These are phyloP conservation scores for Butyriboletus loyo DNA, from an alignment of 768 basidiomycete species.

Conservation along the genomic window DNA sequence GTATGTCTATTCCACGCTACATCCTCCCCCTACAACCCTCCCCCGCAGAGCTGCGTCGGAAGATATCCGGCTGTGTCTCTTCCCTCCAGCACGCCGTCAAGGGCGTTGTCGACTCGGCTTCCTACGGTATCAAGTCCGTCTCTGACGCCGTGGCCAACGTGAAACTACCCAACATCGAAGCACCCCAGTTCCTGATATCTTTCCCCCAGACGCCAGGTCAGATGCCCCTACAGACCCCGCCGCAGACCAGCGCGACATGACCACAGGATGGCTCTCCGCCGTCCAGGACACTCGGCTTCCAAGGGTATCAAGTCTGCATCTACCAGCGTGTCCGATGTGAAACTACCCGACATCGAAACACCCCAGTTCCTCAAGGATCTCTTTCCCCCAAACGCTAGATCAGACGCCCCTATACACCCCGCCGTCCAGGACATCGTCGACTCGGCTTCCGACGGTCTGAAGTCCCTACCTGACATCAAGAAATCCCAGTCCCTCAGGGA, in stretches of 20 bases:
- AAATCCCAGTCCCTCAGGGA: too few species aligned
- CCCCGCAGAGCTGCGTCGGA: too few species aligned
- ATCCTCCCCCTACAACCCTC: background rate
- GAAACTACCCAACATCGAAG: conserved; percentile 52
- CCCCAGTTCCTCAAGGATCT: conserved; percentile 72
- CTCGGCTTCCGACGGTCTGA: too few species aligned
- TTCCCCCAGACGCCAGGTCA: too few species aligned
- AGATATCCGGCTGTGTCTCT: too few species aligned
- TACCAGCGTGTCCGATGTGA: conserved; percentile 56
- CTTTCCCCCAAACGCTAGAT: too few species aligned
- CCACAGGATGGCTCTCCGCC: conserved; percentile 60
- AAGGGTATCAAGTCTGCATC: conserved; percentile 62
- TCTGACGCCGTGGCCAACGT: conserved; percentile 58
- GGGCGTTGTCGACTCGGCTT: conserved; percentile 74
- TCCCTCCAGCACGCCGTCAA: too few species aligned
- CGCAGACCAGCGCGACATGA: conserved; percentile 70
- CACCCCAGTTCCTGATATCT: conserved; percentile 68
- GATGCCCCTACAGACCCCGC: too few species aligned
- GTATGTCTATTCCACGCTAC: conserved; percentile 40
- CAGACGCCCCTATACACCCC: too few species aligned
- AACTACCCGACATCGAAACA: conserved; percentile 53
- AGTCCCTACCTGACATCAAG: too few species aligned
- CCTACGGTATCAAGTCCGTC: conserved; percentile 61
- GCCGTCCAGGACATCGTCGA: too few species aligned
- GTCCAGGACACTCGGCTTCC: conserved; percentile 73